Evolutionary conservation across 495 filamentous ascomycete genomes (phyloP), one percentile per base, ranked within the genome.

Genomic region (Platismatia glauca): DNA sequence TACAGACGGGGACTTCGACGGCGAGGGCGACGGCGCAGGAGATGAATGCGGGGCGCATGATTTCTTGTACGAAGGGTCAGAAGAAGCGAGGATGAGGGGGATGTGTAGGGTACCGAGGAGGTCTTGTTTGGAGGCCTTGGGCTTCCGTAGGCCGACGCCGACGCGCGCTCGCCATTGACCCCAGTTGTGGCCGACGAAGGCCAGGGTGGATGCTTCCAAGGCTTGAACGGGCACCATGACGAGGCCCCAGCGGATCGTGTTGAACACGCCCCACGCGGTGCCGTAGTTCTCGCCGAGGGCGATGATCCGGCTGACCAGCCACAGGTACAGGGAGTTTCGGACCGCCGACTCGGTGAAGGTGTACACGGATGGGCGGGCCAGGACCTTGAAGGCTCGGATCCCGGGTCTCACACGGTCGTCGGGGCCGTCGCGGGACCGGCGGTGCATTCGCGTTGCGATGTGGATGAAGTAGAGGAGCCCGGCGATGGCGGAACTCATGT

Each of bases 241-340:
- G 6, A 91, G 72, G 1, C 88, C 86, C 87, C 86, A 90, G n/a
- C 87, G 79, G 63, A 91, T 89, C 0, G 86, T 89, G 63, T 81
- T 88, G 75, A 91, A 90, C 43, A 89, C 75, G 18, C 85, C 82
- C 87, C 86, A 90, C 3, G 87, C 86, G 4, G 87, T 89, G 2
- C 84, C 84, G 71, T 89, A 90, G 33, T 82, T 77, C 1, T 72
- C 66, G 6, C 86, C 86, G 62, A 90, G 74, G 0, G 77, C 67
- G 0, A 91, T 77, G 43, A 90, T 87, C 13, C 76, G 78, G 48
- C 72, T 78, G n/a, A 89, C 78, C 3, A 90, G 77, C 87, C 86
- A 90, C 20, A 90, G 78, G 62, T 91, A 90, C 0, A 91, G 73
- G 0, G 84, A 77, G 59, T 91, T 91, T 9, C 88, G 77, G 29